These are phyloP conservation scores for Teunomyces atbi DNA, from an alignment of 805 yeast species.

Conservation along the genomic window DNA sequence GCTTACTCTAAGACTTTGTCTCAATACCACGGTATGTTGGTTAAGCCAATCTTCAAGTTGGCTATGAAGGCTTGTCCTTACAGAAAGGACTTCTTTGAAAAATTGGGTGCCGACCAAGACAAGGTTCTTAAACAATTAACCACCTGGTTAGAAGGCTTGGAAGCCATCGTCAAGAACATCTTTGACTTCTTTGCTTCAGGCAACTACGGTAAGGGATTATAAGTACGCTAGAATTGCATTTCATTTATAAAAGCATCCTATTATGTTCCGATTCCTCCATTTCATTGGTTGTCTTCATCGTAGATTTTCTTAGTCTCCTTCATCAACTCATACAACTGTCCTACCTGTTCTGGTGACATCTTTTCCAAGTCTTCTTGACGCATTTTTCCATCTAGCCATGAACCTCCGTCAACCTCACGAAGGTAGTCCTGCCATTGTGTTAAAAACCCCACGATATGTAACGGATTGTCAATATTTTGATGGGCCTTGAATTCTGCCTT, in stretches of 20 bases:
- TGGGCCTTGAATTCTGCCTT: slow-evolving; percentile 88
- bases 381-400: slow-evolving; percentile 46
- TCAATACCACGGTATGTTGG: slow-evolving; percentile 76
- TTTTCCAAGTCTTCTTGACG: slow-evolving; percentile 67
- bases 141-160: slow-evolving; percentile 76
- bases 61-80: slow-evolving; percentile 97
- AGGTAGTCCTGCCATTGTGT: slow-evolving; percentile 93
- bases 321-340: slow-evolving; percentile 78
- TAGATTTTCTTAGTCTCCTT: slow-evolving; percentile 55
- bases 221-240: slow-evolving; percentile 13
- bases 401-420: slow-evolving; percentile 49
- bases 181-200: slow-evolving; percentile 75
- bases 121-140: slow-evolving; percentile 63
- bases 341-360: slow-evolving; percentile 87
- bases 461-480: slow-evolving; percentile 76
- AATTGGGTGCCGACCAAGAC: slow-evolving; percentile 74
- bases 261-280: not conserved
- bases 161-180: slow-evolving; percentile 67
- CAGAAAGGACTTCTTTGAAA: slow-evolving; percentile 78
- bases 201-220: slow-evolving; percentile 86
- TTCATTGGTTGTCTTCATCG: slow-evolving; percentile 1
- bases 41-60: slow-evolving; percentile 83
- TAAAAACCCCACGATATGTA: slow-evolving; percentile 89
- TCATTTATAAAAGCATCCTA: slow-evolving; percentile 2
- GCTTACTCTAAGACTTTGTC: slow-evolving; percentile 81